phyloP scores from a whole-genome alignment of 2,329 filamentous ascomycete species.

The Lecanosticta acicola region DNA sequence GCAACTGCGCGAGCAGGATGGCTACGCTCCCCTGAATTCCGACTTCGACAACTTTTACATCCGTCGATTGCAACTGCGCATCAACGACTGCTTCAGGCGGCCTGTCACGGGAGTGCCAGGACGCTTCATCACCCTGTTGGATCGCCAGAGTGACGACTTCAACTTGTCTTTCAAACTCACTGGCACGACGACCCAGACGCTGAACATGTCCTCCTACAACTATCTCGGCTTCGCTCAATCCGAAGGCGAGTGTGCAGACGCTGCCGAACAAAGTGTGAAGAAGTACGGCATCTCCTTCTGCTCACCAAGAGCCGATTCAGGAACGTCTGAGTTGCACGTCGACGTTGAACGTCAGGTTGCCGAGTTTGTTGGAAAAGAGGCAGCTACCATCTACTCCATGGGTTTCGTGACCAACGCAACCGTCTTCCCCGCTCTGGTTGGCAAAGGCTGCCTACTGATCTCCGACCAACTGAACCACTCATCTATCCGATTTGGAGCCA shows the following conservation, averaged over 20 bases:
- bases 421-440: constrained; percentile 84
- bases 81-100: constrained; percentile 94
- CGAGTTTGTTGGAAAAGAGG: constrained; percentile 86
- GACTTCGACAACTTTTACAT: constrained; percentile 99
- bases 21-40: constrained; percentile 91
- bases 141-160: constrained; percentile 84
- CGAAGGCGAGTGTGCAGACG: constrained; percentile 90
- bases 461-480: constrained; percentile 98
- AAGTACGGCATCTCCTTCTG: constrained; percentile 79
- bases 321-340: constrained; percentile 77
- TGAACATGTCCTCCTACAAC: constrained; percentile 99
- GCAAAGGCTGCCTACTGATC: constrained; percentile 88
- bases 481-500: constrained; percentile 90
- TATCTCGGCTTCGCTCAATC: constrained; percentile 98
- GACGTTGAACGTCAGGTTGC: constrained; percentile 90
- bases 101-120: constrained; percentile 91
- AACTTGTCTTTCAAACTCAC: constrained; percentile 86
- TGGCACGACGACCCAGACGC: constrained; percentile 84
- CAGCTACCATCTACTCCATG: constrained; percentile 98
- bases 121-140: constrained; percentile 85
- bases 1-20: constrained; percentile 74
- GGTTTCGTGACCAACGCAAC: constrained; percentile 94
- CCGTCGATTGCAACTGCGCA: constrained; percentile 81
- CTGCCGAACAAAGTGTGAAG: constrained; percentile 76
- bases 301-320: constrained; percentile 76